Percentiles rank a stretch among this genome's conserved stretches.
Evolutionary conservation across 2,329 filamentous ascomycete species (phyloP).

Genomic region (Pseudomassariella vexata): DNA sequence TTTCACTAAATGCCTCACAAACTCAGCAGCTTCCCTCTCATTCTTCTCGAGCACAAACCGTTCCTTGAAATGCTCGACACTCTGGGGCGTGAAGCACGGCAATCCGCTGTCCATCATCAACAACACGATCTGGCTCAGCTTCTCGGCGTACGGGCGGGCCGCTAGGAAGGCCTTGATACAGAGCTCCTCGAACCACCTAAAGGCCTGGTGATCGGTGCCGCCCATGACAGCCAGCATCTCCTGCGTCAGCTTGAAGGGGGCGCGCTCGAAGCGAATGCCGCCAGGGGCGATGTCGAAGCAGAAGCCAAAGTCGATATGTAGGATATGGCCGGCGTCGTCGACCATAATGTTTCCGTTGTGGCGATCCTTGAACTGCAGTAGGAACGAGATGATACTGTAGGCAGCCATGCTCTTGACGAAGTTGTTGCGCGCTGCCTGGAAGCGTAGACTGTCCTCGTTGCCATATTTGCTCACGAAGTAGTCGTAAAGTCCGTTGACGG

Average conservation of each 20-base stretch:
- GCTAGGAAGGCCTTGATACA: constrained; percentile 94
- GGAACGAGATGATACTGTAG: constrained; percentile 93
- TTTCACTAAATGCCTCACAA: constrained; percentile 82
- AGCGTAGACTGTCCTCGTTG: constrained; percentile 88
- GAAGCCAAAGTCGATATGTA: constrained; percentile 99
- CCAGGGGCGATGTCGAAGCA: constrained; percentile 98
- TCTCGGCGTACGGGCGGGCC: constrained; percentile 77
- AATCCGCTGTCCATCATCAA: constrained; percentile 95
- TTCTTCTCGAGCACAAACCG: constrained; percentile 88
- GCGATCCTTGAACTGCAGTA: constrained; percentile 97
- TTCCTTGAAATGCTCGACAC: constrained; percentile 85
- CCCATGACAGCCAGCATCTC: constrained; percentile 99
- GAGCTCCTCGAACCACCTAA: constrained; percentile 93
- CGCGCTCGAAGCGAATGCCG: constrained; percentile 94
- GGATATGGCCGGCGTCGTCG: constrained; percentile 91
- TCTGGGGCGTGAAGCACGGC: constrained; percentile 97
- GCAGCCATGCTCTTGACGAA: constrained; percentile 99
- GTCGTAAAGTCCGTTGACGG: constrained; percentile 96
- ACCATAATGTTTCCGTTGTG: constrained; percentile 99
- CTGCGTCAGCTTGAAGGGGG: constrained; percentile 93
- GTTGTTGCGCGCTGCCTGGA: constrained; percentile 92
- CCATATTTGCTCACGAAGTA: constrained; percentile 98
- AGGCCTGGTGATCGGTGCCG: constrained; percentile 78
- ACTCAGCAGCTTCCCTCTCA: constrained; percentile 90
- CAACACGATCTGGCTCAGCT: constrained; percentile 82